Evolutionary conservation across 495 filamentous ascomycete species (phyloP), one percentile per base, ranked within the genome.

Genomic region (Neurospora sp.): DNA sequence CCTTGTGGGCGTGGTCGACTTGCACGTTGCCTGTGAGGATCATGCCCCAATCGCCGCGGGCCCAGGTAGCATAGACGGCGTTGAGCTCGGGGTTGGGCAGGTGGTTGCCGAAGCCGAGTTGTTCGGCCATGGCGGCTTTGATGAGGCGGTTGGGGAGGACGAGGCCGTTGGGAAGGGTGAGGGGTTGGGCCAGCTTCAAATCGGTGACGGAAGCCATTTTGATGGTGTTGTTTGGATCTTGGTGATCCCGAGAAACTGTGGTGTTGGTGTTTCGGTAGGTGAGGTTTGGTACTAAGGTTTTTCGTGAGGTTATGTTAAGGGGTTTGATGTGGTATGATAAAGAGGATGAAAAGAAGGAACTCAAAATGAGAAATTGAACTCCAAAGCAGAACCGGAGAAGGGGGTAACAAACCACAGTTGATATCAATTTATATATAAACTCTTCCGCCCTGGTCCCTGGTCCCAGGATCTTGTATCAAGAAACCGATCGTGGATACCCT

Each of bases 41-140:
- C 16, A 79, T 87, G 6, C 89, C 89, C 38, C 87, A 85, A 9
- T 83, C 80, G 41, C 84, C 85, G 62, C 83, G 84, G 37, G 90
- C 83, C 76, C 90, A 90, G 14, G 71, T 72, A 77, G 89, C 88
- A 82, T 91, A 91, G 62, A 88, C 82, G 10, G 76, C 66, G 7
- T 83, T 80, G 35, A 88, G 78, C 0, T 66, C 39, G 20, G 85
- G 81, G 20, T 84, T 82, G 8, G 86, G 87, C n/a, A 89, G 85
- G 38, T 84, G 81, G 38, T 83, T 75, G 38, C 72, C 48, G 31
- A 77, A 76, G 14, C 78, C 79, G 20, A 83, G 79, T 39, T 76
- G 79, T n/a, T 85, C 82, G 8, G 82, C 84, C 72, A 85, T 74
- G 20, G 85, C 83, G 20, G 82, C 83, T 76, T 85, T 82, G 39